Base-by-base conservation (phyloP, 148 eudicot genomes). In the Polygonum maritimum region DNA sequence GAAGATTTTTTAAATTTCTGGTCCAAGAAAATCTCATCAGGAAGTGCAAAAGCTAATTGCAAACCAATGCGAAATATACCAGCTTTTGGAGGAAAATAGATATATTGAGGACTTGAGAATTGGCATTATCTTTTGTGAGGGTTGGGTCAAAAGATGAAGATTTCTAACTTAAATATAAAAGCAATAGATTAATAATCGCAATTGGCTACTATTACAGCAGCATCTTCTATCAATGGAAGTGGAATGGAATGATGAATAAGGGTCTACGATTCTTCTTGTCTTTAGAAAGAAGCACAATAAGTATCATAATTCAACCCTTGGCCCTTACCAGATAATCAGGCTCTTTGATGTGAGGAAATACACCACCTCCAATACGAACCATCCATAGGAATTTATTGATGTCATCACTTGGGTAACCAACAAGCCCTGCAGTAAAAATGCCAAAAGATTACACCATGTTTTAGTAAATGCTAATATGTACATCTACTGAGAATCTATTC, bases 361-460 rank as follows among this genome's bases (percentile, higher is more conserved):
- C 99, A 71, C 98, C 98, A 18, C 99, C 99, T 78, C 99, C 99
- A 13, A 96, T 96, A 51, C 99, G 91, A 80, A 96, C 98, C 98
- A 96, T 96, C 99, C 99, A 95, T 40, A 95, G 80, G 81, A 95
- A 92, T 82, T 92, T 95, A 54, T 95, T 95, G 77, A 95, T 95
- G 75, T 95, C 99, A 51, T 95, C 99, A 84, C 97, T 95, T 2
- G 96, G 97, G 81, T 95, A 95, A 39, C 99, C 99, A 89, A 92
- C 91, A 80, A 95, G 92, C 84, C 99, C 97, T 95, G 52, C 44
- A 86, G 45, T 13, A 9, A 58, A 73, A 51, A 69, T 12, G 52
- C 73, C 51, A 54, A 40, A 57, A 69, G 71, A 67, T 67, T 4
- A 67, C 4, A 26, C 41, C 77, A 84, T 54, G 78, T 13, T 1